A percentile compares a stretch with the other conserved stretches of the same genome.
phyloP scores from a whole-genome alignment of 768 basidiomycete genomes.

The Lentinula boryana region DNA sequence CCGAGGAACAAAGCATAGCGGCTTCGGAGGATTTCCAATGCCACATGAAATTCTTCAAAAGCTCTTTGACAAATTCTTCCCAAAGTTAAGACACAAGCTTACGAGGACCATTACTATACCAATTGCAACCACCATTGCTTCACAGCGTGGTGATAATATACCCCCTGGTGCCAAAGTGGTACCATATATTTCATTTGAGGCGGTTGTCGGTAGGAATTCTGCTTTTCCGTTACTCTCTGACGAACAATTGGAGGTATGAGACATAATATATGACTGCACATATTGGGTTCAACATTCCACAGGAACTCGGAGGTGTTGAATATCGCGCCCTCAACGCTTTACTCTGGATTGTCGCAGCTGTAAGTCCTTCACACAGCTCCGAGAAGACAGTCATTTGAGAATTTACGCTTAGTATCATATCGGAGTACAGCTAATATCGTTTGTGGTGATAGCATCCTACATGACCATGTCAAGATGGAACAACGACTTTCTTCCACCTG shows the following conservation, averaged over 20 bases:
- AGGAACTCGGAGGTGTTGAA: conserved; percentile 88
- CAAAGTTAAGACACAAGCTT: conserved; percentile 50
- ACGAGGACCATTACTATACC: conserved; percentile 74
- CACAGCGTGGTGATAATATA: conserved; percentile 27
- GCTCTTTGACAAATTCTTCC: conserved; percentile 55
- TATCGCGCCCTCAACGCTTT: conserved; percentile 79
- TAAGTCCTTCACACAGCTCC: conserved; percentile 31
- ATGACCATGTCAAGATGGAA: conserved; percentile 59
- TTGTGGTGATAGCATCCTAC: conserved; percentile 77
- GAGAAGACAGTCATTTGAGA: not conserved
- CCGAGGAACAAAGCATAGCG: conserved; percentile 32
- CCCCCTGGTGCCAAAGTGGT: conserved; percentile 47
- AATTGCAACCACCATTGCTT: conserved; percentile 53
- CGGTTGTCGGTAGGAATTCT: conserved; percentile 80
- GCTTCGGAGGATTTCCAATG: conserved; percentile 74
- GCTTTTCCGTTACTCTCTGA: conserved; percentile 60
- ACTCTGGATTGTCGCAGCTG: conserved; percentile 72
- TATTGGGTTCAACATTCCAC: not conserved
- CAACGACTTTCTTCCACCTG: conserved; percentile 52
- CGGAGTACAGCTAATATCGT: conserved; percentile 58
- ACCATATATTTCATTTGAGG: conserved; percentile 82
- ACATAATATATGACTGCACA: too few relatives aligned
- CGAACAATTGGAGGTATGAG: conserved; percentile 62
- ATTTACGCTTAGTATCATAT: conserved; percentile 64
- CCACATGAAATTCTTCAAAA: conserved; percentile 48